Evolutionary conservation across 2,329 filamentous ascomycete genomes (phyloP), one percentile per base, ranked within the genome.

Genomic region (Zalaria obscura): DNA sequence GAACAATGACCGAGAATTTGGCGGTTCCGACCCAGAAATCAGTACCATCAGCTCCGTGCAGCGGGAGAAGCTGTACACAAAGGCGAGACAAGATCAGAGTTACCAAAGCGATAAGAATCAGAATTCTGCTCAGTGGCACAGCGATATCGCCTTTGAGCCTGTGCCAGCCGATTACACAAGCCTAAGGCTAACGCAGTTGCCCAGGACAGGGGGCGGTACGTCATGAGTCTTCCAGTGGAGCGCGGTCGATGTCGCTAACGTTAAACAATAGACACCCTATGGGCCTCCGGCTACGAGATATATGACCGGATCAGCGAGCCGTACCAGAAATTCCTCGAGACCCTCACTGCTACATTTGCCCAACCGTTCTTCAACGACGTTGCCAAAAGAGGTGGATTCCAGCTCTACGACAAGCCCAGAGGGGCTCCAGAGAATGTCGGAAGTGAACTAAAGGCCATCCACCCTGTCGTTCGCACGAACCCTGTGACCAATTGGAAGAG

Each of bases 401-500:
- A 63, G 40, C 47, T 72, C 1, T 70, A 73, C 54, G 55, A 62
- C 7, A 61, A 64, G 32, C 56, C 62, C 10, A 62, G 74, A 18
- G 73, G 73, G 2, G 60, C 68, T 0, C 72, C 74, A 0, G 64
- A 70, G 47, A 78, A 78, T 50, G 56, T 70, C 3, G 75, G 75
- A 5, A 52, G 52, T 2, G 59, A 67, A 1, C 54, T 78, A 10
- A 59, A 57, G 18, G 66, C 73, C 0, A 56, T 66, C 0, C 74
- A 78, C 48, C 73, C 73, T 0, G 65, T 77, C 1, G 63, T 78
- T 4, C 66, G 75, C 10, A 78, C 75, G 1, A 78, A 80, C 47
- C 75, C 76, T 0, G 74, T 78, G 0, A 78, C 75, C 0, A 75
- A 75, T 0, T 78, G 75, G 75, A 77, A 76, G 58, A 69, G 64